A percentile compares a stretch with the other conserved stretches of the same genome.
These are phyloP conservation scores for Pyricularia sp. DNA, from an alignment of 2,329 filamentous ascomycete species.

Conservation along the genomic window DNA sequence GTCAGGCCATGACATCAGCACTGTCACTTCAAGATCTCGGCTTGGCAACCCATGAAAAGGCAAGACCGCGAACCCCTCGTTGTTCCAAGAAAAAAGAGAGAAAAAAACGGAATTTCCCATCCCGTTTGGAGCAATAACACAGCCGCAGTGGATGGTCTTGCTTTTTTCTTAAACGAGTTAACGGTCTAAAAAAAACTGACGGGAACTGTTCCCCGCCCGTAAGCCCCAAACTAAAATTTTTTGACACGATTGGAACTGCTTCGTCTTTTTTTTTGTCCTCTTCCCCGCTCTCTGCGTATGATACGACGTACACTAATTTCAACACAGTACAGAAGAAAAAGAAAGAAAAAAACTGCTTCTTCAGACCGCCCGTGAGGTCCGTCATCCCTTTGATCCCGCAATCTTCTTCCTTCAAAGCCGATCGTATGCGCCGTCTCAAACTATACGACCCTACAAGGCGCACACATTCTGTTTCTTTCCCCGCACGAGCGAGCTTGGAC, in stretches of 20 bases:
- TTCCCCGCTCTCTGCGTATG: neutral
- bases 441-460: neutral
- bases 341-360: no score
- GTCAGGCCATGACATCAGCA: neutral
- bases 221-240: neutral
- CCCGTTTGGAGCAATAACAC: neutral
- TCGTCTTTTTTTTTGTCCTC: neutral
- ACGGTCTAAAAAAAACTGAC: no score
- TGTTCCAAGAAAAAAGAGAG: no score
- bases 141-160: no score
- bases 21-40: neutral
- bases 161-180: no score
- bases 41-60: neutral
- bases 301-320: neutral
- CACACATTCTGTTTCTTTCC: neutral
- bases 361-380: neutral
- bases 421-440: neutral
- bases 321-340: neutral
- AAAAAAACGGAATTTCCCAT: no score
- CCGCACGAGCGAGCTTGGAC: neutral
- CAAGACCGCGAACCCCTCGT: no score
- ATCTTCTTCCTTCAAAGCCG: neutral
- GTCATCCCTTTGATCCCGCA: neutral
- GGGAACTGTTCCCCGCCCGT: neutral
- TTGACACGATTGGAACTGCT: neutral